Percentiles rank a stretch among this genome's conserved stretches.
Evolutionary conservation across 2,329 filamentous ascomycete species (phyloP).

Genomic region (Aspergillus phoenicis): DNA sequence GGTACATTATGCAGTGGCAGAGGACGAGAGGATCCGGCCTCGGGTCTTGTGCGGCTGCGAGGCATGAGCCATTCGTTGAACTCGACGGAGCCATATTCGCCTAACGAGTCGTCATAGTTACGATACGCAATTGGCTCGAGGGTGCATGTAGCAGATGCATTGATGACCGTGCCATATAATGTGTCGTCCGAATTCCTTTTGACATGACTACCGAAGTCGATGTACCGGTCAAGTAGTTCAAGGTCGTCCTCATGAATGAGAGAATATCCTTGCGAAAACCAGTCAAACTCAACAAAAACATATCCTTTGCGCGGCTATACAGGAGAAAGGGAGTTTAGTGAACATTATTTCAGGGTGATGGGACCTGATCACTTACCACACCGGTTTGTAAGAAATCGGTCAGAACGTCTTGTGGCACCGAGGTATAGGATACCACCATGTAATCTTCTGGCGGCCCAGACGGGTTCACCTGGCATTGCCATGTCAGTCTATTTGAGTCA

Average conservation of each 20-base stretch:
- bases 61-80: constrained; percentile 22
- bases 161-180: constrained; percentile 59
- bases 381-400: constrained; percentile 28
- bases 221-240: constrained; percentile 55
- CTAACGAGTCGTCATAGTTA: constrained; percentile 24
- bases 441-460: constrained; percentile 36
- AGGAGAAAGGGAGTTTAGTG: constrained; percentile 9
- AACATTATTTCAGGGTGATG: background rate
- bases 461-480: constrained; percentile 18
- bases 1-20: constrained; percentile 44
- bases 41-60: background rate
- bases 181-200: constrained; percentile 52
- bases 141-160: constrained; percentile 49
- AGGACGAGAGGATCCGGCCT: constrained; percentile 9
- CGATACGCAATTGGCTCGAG: constrained; percentile 39
- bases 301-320: constrained; percentile 53
- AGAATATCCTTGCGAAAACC: constrained; percentile 44
- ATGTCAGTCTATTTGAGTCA: background rate
- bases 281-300: constrained; percentile 50
- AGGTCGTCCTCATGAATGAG: constrained; percentile 49
- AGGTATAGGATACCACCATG: constrained; percentile 31
- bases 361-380: constrained; percentile 17
- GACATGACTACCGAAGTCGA: constrained; percentile 59
- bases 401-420: constrained; percentile 32
- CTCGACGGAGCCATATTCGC: constrained; percentile 24